Conservation (phyloP, 192 early-diverging fungal genomes). For the Coemansia sp. region DNA sequence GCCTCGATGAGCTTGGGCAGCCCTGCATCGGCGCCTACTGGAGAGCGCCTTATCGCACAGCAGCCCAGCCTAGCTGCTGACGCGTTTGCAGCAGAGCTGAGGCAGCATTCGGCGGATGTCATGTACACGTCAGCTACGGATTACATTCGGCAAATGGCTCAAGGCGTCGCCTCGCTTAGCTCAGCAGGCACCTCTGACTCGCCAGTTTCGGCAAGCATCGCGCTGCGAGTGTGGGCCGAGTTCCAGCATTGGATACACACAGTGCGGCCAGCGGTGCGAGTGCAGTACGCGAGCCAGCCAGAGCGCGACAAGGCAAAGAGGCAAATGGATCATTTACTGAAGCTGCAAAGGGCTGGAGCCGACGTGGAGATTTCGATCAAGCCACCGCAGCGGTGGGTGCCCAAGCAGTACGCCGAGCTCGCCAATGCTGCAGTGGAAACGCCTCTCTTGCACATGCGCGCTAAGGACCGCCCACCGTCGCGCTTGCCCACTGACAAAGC, state of each 20-base stretch:
- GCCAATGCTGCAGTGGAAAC: neutral
- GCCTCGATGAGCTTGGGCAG: too few relatives aligned
- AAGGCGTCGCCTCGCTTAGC: neutral
- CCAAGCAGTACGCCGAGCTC: neutral
- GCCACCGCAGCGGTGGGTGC: neutral
- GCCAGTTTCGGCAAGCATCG: neutral
- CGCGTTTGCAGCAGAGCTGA: neutral
- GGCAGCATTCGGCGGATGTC: neutral
- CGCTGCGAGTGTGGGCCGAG: conserved; percentile 31
- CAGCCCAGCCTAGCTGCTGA: neutral
- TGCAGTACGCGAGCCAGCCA: neutral
- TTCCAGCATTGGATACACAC: conserved; percentile 24
- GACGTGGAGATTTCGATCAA: neutral
- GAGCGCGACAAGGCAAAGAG: neutral
- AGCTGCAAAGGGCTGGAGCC: neutral
- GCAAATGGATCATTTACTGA: neutral
- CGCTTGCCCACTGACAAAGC: neutral
- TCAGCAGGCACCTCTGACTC: neutral
- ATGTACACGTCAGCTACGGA: neutral
- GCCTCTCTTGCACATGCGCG: neutral
- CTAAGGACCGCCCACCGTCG: neutral
- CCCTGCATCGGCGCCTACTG: neutral
- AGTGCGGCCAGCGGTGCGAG: neutral
- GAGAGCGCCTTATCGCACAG: neutral
- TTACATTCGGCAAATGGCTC: conserved; percentile 11